A percentile compares a stretch with the other conserved stretches of the same genome.
These are phyloP conservation scores for Cephalotrichum gorgonifer DNA, from an alignment of 2,329 filamentous ascomycete genomes.

Conservation along the genomic window DNA sequence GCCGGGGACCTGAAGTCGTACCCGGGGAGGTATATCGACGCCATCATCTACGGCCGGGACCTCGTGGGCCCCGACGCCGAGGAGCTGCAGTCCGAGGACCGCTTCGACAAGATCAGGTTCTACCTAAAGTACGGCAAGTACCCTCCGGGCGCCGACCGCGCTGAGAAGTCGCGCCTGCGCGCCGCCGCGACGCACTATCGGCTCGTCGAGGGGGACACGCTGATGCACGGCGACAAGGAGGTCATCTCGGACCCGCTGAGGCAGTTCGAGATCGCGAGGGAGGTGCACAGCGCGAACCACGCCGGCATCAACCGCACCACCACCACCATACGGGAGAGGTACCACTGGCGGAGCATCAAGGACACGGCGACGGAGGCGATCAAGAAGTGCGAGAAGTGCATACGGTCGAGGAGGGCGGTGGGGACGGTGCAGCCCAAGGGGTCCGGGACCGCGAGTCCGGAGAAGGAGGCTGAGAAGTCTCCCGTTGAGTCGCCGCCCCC, in stretches of 20 bases:
- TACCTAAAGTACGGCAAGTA: conserved; percentile 94
- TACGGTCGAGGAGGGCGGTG: conserved; percentile 55
- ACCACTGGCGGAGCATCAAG: conserved; percentile 97
- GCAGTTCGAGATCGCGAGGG: conserved; percentile 81
- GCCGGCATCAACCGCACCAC: conserved; percentile 98
- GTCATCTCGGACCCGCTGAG: conserved; percentile 82
- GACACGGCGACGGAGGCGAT: conserved; percentile 94
- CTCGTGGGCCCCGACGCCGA: conserved; percentile 33
- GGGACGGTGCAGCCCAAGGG: background rate
- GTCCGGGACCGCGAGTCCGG: conserved; percentile 1
- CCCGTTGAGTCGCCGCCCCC: background rate
- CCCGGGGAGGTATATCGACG: conserved; percentile 59
- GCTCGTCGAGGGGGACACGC: conserved; percentile 62
- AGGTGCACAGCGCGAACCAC: conserved; percentile 65
- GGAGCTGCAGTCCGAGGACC: conserved; percentile 18
- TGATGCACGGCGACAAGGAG: conserved; percentile 97
- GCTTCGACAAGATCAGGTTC: conserved; percentile 97
- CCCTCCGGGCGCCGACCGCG: conserved; percentile 82
- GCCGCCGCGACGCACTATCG: conserved; percentile 95
- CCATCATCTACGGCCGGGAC: conserved; percentile 67
- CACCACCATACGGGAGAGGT: conserved; percentile 82
- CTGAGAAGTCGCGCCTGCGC: conserved; percentile 88
- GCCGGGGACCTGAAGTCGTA: conserved; percentile 61
- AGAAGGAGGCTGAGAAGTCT: background rate
- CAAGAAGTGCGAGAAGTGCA: conserved; percentile 82